Conservation (phyloP, 1,284 basidiomycete genomes). For the Ceratorhiza oryzae-sativae region DNA sequence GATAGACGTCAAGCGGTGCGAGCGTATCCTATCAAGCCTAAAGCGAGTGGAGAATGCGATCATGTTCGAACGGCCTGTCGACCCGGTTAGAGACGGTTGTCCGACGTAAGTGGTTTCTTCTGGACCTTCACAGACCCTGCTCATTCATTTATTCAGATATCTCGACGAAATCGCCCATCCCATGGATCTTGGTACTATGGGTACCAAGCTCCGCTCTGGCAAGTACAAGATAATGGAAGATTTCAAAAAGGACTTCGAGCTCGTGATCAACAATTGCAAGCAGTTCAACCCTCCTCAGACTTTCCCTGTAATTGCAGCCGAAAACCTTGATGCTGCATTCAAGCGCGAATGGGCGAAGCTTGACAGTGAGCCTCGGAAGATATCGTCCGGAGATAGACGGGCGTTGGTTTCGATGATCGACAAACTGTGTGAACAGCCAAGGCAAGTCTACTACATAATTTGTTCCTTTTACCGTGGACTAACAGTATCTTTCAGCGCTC, state of each 20-base stretch:
- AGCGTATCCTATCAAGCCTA: slow-evolving; percentile 52
- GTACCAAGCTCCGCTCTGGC: slow-evolving; percentile 68
- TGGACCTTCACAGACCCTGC: not conserved
- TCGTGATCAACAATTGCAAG: slow-evolving; percentile 88
- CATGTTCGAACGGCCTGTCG: slow-evolving; percentile 87
- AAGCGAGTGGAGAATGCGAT: slow-evolving; percentile 70
- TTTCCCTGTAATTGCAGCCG: slow-evolving; percentile 74
- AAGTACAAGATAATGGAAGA: slow-evolving; percentile 82
- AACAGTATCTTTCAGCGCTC: slow-evolving; percentile 69
- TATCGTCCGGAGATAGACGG: slow-evolving; percentile 83
- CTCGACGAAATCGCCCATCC: slow-evolving; percentile 91
- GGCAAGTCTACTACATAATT: too few relatives aligned
- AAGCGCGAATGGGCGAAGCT: slow-evolving; percentile 88
- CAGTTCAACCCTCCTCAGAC: slow-evolving; percentile 88
- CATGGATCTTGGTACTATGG: slow-evolving; percentile 94
- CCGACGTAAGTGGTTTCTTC: slow-evolving; percentile 75
- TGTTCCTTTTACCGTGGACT: too few relatives aligned
- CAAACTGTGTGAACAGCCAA: slow-evolving; percentile 71
- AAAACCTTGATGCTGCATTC: slow-evolving; percentile 74
- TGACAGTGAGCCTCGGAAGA: slow-evolving; percentile 65
- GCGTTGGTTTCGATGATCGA: slow-evolving; percentile 76
- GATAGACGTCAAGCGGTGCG: slow-evolving; percentile 54
- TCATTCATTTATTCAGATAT: slow-evolving; percentile 64
- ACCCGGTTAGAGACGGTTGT: slow-evolving; percentile 82
- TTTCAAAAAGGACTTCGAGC: slow-evolving; percentile 80